These are phyloP conservation scores for Panaeolus papilionaceus DNA, from an alignment of 768 basidiomycete species.

Conservation along the genomic window DNA sequence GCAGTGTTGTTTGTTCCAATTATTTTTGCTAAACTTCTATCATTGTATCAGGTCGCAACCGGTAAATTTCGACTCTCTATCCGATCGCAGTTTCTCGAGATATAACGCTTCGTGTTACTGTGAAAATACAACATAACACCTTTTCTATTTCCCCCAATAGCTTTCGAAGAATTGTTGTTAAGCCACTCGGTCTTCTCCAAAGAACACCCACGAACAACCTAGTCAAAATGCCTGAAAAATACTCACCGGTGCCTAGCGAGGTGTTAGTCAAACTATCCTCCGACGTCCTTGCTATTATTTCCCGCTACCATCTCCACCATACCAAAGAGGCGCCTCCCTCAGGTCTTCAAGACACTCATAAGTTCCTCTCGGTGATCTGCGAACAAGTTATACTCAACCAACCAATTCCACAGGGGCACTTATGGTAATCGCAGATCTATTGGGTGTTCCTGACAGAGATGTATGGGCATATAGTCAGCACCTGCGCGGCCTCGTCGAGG, in stretches of 20 bases:
- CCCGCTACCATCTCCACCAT: background rate
- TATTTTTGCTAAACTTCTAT: too few species aligned
- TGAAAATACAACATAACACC: too few species aligned
- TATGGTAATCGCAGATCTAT: background rate
- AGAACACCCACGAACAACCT: background rate
- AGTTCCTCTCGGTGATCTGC: background rate
- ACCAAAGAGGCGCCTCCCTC: background rate
- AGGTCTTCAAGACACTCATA: background rate
- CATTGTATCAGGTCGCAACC: too few species aligned
- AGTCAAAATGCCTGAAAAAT: background rate
- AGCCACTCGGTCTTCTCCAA: background rate
- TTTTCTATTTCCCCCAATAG: too few species aligned
- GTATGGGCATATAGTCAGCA: background rate
- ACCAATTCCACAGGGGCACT: background rate
- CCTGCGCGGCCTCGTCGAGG: background rate
- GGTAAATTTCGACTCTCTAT: too few species aligned
- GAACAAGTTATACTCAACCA: background rate
- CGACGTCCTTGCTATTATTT: background rate
- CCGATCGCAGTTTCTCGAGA: too few species aligned
- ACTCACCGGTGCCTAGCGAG: background rate
- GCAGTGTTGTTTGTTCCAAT: too few species aligned
- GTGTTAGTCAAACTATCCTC: background rate
- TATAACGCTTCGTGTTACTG: too few species aligned
- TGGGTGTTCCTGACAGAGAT: background rate
- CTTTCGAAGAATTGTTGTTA: background rate